phyloP scores from a whole-genome alignment of 495 filamentous ascomycete species.

The Penicillium pulvis region DNA sequence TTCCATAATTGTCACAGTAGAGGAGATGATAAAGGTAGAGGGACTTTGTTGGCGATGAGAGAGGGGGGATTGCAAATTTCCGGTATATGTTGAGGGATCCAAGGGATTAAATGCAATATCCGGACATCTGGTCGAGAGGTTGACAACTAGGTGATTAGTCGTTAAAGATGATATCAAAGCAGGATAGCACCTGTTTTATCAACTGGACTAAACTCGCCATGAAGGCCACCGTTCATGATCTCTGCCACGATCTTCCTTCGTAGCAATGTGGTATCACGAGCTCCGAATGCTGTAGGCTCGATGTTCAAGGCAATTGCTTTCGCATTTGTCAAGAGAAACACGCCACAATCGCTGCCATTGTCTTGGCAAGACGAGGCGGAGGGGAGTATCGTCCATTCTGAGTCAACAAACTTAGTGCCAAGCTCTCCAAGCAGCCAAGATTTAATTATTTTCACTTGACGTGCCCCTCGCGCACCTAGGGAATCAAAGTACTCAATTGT shows the following conservation, averaged over 20 bases:
- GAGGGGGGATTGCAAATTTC: not conserved
- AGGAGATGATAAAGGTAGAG: not conserved
- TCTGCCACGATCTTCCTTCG: conserved; percentile 68
- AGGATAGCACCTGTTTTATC: conserved; percentile 22
- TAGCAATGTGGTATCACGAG: conserved; percentile 58
- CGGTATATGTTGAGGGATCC: not conserved
- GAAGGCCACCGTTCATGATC: conserved; percentile 66
- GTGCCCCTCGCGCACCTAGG: conserved; percentile 44
- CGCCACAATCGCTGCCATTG: conserved; percentile 79
- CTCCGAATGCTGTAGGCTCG: conserved; percentile 59
- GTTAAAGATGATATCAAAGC: conserved; percentile 24
- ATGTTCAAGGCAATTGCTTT: conserved; percentile 68
- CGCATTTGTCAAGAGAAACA: conserved; percentile 75
- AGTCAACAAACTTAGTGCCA: conserved; percentile 52
- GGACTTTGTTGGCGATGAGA: not conserved
- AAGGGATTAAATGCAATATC: not conserved
- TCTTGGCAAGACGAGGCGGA: conserved; percentile 57
- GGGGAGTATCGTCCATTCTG: conserved; percentile 62
- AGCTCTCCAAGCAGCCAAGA: conserved; percentile 63
- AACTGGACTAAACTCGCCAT: conserved; percentile 42
- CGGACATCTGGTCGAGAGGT: not conserved
- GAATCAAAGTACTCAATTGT: conserved; percentile 79
- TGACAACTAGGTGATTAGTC: not conserved
- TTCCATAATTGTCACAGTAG: not conserved
- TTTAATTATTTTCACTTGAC: conserved; percentile 44